Conservation (phyloP, 495 filamentous ascomycete genomes). For the Neurospora sublineolata region DNA sequence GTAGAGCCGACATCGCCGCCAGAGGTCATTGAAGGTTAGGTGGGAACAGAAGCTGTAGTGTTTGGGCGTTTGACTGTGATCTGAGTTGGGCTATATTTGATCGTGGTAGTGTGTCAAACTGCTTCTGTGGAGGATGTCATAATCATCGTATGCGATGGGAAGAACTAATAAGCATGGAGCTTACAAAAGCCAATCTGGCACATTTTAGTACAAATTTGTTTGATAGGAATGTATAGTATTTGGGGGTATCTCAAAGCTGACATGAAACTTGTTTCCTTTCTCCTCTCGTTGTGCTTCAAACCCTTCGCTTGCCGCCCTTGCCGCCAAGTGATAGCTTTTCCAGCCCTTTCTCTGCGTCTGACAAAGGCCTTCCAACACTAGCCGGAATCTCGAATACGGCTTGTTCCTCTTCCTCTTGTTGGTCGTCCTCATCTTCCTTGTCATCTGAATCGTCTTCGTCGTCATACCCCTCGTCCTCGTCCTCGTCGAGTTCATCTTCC, state of each 20-base stretch:
- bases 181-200: background rate
- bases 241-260: background rate
- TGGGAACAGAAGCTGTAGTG: background rate
- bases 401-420: background rate
- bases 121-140: background rate
- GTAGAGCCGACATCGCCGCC: constrained; percentile 12
- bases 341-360: background rate
- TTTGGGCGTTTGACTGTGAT: background rate
- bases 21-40: background rate
- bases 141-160: background rate
- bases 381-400: background rate
- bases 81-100: background rate
- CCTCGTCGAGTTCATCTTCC: constrained; percentile 6
- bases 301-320: background rate
- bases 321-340: background rate
- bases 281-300: background rate
- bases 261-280: background rate
- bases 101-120: background rate
- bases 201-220: background rate
- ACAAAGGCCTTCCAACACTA: background rate
- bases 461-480: constrained; percentile 10
- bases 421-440: background rate
- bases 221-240: background rate
- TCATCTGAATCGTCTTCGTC: background rate
- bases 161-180: background rate